Evolutionary conservation across 129 eudicot species (phyloP), one percentile per base, ranked within the genome.

Genomic region (Flaveria robusta): DNA sequence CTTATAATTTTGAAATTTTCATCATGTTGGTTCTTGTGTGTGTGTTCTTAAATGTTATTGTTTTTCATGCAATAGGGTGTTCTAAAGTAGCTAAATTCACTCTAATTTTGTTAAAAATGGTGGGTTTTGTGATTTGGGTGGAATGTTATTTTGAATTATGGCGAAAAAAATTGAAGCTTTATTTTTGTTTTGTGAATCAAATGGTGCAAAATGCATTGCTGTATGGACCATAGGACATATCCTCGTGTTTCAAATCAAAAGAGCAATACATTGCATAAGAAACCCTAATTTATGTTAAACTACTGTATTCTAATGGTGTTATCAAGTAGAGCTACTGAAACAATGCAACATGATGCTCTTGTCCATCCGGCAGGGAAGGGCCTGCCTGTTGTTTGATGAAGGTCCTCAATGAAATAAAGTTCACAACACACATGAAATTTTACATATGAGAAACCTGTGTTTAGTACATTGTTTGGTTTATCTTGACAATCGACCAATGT

Each of bases 341-440:
- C 26, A 9, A 43, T 15, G 31, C 59, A 2, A 10, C 16, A 42
- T 56, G 23, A 13, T 39, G 67, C 19, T 22, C 31, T 11, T 26
- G 37, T 39, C 31, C 41, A 41, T 56, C 42, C 14, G 12, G 46
- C 58, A 19, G 49, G 9, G 71, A 75, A 63, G 62, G 66, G 73
- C 80, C 73, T 51, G 20, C 73, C 50, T 1, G 54, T 5, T 50
- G 73, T 66, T 75, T 49, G 79, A 75, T 47, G 49, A 75, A 75
- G 63, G 64, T 75, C 79, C 79, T 64, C 63, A 75, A 66, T 34
- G 54, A 47, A 50, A 34, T 20, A 34, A 51, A 50, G 66, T 66
- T 54, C 52, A 29, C 50, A 37, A 37, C 34, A 42, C 45, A 41
- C 41, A 74, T 62, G 59, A 4, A 26, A 5, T 26, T 42, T 58